Percentiles rank a stretch among this genome's conserved stretches.
These are phyloP conservation scores for Globisporangium canariense DNA, from an alignment of 352 stramenopile genomes.

Conservation along the genomic window DNA sequence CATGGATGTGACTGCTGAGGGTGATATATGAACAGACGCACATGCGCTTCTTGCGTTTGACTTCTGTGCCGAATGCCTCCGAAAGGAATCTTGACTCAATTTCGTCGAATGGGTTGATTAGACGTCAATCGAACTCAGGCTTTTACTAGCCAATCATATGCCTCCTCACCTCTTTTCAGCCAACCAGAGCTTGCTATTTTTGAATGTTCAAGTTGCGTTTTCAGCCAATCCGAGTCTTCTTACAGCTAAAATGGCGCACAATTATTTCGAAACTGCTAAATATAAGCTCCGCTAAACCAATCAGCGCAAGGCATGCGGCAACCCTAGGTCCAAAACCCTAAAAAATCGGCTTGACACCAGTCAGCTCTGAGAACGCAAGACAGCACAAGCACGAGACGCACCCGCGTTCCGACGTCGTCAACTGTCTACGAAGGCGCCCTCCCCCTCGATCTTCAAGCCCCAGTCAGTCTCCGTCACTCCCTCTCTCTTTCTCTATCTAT, in stretches of 20 bases:
- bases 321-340: too few relatives aligned
- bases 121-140: neutral
- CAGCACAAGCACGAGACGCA: too few relatives aligned
- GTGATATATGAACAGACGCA: too few relatives aligned
- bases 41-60: too few relatives aligned
- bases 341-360: neutral
- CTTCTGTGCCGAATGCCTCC: too few relatives aligned
- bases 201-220: conserved; percentile 3
- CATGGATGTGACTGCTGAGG: too few relatives aligned
- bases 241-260: neutral
- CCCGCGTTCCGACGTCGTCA: neutral
- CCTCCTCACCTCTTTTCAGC: neutral
- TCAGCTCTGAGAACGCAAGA: conserved; percentile 14
- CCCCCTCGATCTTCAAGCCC: neutral
- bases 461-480: neutral
- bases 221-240: neutral
- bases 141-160: conserved; percentile 2
- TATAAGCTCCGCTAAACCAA: neutral
- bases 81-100: neutral
- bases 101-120: conserved; percentile 6
- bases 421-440: neutral
- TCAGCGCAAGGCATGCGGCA: too few relatives aligned
- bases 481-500: neutral
- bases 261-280: neutral
- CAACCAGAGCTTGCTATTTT: neutral